Evolutionary conservation across 164 flowering plant genomes (phyloP), one percentile per base, ranked within the genome.

Genomic region (Kingdonia uniflora): DNA sequence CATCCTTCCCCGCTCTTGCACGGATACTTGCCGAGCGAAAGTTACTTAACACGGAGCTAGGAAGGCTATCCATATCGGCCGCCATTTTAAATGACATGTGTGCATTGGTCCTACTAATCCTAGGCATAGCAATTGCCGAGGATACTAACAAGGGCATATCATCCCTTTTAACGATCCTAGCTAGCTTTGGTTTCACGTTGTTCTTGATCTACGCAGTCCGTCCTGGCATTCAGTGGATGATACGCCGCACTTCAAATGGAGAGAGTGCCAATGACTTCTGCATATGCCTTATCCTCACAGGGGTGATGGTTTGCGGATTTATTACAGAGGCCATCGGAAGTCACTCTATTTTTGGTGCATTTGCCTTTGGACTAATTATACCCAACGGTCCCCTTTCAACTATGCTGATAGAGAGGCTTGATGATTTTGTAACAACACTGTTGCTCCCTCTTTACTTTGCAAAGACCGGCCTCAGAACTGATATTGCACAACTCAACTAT

Each of bases 21-120:
- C 82, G 84, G 12, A 76, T 81, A 17, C 52, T 81, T 10, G 87
- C 87, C 23, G 87, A 81, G 51, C 77, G 79, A 16, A 82, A 73
- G 45, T 69, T 82, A 3, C 56, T 82, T 1, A 82, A 79, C 12
- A 83, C 90, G 10, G 56, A 37, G 0, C 68, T 81, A 0, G 85
- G 91, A 0, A 64, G 66, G 57, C 71, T 64, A 0, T 81, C 87
- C 22, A 81, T 81, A 81, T 68, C 87, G 1, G 80, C 87, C 1
- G 92, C 92, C 0, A 81, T 81, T 0, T 55, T 84, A 48, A 79
- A 84, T 47, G 87, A 84, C 59, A 63, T 84, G 0, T 77, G 69
- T 0, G 91, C 91, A 0, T 83, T 84, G 90, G 66, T 78, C 11
- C 33, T 80, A 2, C 68, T 83, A 0, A 84, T 84, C 0, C 69